Percentiles rank a stretch among this genome's conserved stretches.
These are phyloP conservation scores for Guadua angustifolia DNA, from an alignment of 176 grass and related monocot species.

Conservation along the genomic window DNA sequence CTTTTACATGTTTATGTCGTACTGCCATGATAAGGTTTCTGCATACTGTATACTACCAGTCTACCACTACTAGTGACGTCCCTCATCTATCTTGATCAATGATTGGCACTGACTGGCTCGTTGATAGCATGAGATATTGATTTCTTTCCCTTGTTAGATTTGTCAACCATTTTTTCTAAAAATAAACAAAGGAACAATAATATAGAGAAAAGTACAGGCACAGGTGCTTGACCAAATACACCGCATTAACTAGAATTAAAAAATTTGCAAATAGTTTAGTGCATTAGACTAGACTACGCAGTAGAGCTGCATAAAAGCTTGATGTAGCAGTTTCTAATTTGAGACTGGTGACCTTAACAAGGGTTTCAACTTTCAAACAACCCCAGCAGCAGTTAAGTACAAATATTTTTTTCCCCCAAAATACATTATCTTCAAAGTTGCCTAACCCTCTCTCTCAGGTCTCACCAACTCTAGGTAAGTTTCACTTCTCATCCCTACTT, in stretches of 20 bases:
- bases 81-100: background rate
- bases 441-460: constrained; percentile 13
- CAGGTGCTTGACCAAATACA: background rate
- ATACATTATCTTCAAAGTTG: constrained; percentile 32
- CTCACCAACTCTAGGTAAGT: constrained; percentile 21
- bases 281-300: background rate
- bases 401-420: constrained; percentile 5
- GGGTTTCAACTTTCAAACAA: no score
- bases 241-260: background rate
- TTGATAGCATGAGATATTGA: background rate
- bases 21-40: background rate
- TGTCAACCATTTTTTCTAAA: background rate
- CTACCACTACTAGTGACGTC: background rate
- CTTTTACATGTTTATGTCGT: background rate
- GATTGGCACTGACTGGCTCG: background rate
- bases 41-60: background rate
- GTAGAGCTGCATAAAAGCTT: background rate
- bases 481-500: constrained; percentile 34
- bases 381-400: background rate
- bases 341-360: background rate
- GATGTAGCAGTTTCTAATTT: constrained; percentile 15
- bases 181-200: background rate
- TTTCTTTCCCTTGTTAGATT: background rate
- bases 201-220: background rate
- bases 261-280: background rate